Evolutionary conservation across 257 asterid genomes (phyloP), one percentile per base, ranked within the genome.

Genomic region (Eustoma russellianum): DNA sequence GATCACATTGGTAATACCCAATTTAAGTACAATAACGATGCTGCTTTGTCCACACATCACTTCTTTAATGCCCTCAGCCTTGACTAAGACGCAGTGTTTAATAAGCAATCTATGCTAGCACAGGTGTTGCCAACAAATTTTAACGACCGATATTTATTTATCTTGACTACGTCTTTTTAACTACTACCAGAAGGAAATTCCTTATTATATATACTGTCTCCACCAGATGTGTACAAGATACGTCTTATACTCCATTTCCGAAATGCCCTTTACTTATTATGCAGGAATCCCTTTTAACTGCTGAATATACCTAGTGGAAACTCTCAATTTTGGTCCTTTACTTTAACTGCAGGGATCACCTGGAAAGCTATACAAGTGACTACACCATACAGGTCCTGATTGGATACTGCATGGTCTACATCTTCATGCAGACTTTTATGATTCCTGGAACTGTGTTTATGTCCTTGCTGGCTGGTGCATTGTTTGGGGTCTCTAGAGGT

Each of bases 371-470:
- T 54, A 78, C 96, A 48, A 90, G 93, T 44, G 98, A 90, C 78
- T 90, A 90, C 74, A 86, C 98, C 4, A 3, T 67, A 34, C 98
- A 90, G 74, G 96, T 90, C 69, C 91, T 90, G 19, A 76, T 90
- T 35, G 94, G 98, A 38, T 90, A 90, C 74, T 82, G 93, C 68
- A 66, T 85, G 47, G 94, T 86, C 68, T 86, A 86, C 87, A 77
- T 90, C 52, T 90, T 83, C 67, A 90, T 90, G 98, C 98, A 90
- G 93, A 90, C 98, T 17, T 90, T 86, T 67, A 90, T 90, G 98
- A 90, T 90, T 57, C 98, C 98, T 0, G 96, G 98, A 53, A 90
- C 98, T 19, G 88, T 86, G 56, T 86, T 86, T 53, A 90, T 90
- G 98, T 86, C 98, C 34, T 77, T 90, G 65, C 94, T 86, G 28